phyloP scores from a whole-genome alignment of 139 green algal species.

The Coelastrella sp. region DNA sequence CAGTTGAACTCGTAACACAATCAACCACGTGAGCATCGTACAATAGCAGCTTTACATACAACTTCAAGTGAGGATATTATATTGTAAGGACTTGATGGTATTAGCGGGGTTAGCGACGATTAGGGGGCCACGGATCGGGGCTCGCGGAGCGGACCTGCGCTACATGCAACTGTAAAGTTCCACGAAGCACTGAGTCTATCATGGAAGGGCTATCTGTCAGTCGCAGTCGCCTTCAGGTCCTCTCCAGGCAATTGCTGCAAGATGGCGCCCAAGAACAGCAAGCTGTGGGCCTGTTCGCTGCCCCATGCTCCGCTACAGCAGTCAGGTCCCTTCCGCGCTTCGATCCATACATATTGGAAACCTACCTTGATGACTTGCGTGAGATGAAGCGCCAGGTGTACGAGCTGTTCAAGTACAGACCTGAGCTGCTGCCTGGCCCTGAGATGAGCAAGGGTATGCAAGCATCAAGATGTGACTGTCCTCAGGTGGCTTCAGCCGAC shows the following conservation, averaged over 20 bases:
- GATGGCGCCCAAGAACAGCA: background rate
- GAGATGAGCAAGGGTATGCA: conserved; percentile 37
- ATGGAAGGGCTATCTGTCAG: background rate
- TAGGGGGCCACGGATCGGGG: no score
- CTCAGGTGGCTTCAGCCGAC: background rate
- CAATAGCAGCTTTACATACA: no score
- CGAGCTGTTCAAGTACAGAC: conserved; percentile 72
- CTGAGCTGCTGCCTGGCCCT: conserved; percentile 73
- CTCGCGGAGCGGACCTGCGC: background rate
- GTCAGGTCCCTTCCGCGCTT: conserved; percentile 45
- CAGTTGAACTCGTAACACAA: no score
- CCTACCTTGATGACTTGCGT: conserved; percentile 55
- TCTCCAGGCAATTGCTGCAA: background rate
- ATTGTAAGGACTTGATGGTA: no score
- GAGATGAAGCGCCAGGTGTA: conserved; percentile 56
- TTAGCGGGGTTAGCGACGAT: no score
- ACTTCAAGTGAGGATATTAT: no score
- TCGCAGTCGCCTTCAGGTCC: background rate
- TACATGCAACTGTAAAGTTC: background rate
- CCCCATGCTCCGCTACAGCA: background rate
- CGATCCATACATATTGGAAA: conserved; percentile 55
- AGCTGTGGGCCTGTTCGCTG: background rate
- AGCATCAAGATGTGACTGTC: background rate
- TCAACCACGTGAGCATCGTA: no score
- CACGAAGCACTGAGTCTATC: no score